phyloP scores from a whole-genome alignment of 768 basidiomycete species.

The Megacollybia marginata region DNA sequence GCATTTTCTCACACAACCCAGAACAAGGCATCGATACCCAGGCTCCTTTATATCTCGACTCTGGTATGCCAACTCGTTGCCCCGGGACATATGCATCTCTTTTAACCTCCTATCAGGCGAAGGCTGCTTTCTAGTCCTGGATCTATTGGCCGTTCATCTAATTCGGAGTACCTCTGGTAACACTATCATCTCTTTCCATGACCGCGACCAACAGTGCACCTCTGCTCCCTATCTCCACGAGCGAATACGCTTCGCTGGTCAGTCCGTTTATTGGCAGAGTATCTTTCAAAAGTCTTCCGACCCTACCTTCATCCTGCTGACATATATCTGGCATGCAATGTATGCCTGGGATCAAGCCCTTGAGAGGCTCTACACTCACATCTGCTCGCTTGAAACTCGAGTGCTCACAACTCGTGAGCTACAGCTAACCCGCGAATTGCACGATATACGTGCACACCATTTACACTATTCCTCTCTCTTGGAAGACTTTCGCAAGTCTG shows the following conservation, averaged over 20 bases:
- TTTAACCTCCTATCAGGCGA: not conserved
- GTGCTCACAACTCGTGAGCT: slow-evolving; percentile 36
- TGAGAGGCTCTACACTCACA: slow-evolving; percentile 43
- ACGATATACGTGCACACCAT: slow-evolving; percentile 53
- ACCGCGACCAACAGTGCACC: slow-evolving; percentile 19
- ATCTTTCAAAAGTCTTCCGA: slow-evolving; percentile 35
- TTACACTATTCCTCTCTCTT: slow-evolving; percentile 52
- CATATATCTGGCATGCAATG: slow-evolving; percentile 51
- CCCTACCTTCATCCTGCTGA: slow-evolving; percentile 48
- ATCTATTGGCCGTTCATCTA: slow-evolving; percentile 42
- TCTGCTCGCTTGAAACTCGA: slow-evolving; percentile 40
- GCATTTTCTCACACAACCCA: slow-evolving; percentile 7
- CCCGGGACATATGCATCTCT: not conserved
- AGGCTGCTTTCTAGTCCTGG: slow-evolving; percentile 14
- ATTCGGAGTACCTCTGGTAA: slow-evolving; percentile 34
- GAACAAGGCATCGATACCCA: slow-evolving; percentile 45
- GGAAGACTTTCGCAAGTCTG: slow-evolving; percentile 45
- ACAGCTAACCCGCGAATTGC: slow-evolving; percentile 44
- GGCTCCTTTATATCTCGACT: slow-evolving; percentile 33
- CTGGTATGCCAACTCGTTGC: slow-evolving; percentile 21
- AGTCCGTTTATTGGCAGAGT: slow-evolving; percentile 41
- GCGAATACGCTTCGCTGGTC: slow-evolving; percentile 41
- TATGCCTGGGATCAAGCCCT: slow-evolving; percentile 59
- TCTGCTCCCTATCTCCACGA: slow-evolving; percentile 35
- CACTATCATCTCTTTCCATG: slow-evolving; percentile 46